Conservation (phyloP, 768 basidiomycete species). For the Calocybe gangraenosa region DNA sequence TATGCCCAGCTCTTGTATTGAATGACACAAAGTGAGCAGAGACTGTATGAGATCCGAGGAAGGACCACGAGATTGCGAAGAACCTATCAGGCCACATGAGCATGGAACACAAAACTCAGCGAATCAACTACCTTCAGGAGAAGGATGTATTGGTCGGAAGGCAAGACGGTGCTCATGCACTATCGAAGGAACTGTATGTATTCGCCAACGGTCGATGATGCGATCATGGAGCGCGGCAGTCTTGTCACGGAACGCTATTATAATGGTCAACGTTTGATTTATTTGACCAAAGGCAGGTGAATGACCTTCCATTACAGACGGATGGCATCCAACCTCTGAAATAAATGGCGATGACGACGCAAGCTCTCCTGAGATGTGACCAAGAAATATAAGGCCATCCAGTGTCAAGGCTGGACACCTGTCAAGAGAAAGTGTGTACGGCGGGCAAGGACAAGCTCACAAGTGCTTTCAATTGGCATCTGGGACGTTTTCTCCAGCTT, state of each 20-base stretch:
- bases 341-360: conserved; percentile 40
- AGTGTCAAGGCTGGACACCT: not conserved
- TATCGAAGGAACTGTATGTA: conserved; percentile 32
- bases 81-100: not conserved
- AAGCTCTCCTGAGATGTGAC: conserved; percentile 46
- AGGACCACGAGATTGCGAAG: conserved; percentile 30
- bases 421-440: not conserved
- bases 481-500: conserved; percentile 35
- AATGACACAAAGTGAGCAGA: conserved; percentile 48
- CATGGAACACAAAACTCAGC: no score
- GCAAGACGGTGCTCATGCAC: conserved; percentile 23
- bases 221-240: conserved; percentile 37
- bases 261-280: not conserved
- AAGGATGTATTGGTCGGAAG: conserved; percentile 13
- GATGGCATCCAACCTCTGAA: conserved; percentile 37
- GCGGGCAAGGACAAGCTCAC: conserved; percentile 24
- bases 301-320: conserved; percentile 23
- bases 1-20: conserved; percentile 53
- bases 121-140: conserved; percentile 21
- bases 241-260: conserved; percentile 46
- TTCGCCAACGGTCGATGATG: conserved; percentile 53
- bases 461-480: conserved; percentile 23
- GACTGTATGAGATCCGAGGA: conserved; percentile 53
- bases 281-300: not conserved
- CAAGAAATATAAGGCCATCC: conserved; percentile 39